Conservation (phyloP, 768 basidiomycete genomes). For the Hemileccinum rubropunctum region DNA sequence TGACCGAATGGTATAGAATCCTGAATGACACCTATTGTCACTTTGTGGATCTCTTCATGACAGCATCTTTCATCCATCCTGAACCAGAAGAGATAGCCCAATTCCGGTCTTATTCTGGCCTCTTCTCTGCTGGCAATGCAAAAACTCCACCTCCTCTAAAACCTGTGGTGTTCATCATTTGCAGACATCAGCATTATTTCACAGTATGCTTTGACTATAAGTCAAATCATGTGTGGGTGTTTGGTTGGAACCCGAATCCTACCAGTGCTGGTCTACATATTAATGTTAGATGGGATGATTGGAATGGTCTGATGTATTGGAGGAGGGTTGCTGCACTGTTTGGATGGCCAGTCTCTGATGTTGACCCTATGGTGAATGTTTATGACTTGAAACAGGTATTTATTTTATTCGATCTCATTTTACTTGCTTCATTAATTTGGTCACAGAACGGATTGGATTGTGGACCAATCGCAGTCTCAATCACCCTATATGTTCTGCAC, state of each 20-base stretch:
- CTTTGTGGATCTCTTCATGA: slow-evolving; percentile 5
- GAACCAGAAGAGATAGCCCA: not conserved
- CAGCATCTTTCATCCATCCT: not conserved
- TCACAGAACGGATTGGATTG: slow-evolving; percentile 7
- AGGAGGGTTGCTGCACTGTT: not conserved
- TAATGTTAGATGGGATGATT: not conserved
- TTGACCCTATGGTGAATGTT: not conserved
- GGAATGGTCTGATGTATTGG: slow-evolving; percentile 1
- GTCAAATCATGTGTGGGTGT: slow-evolving; percentile 2
- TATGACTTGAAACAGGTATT: slow-evolving; percentile 1
- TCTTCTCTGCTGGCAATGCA: not conserved
- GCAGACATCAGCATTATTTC: slow-evolving; percentile 8
- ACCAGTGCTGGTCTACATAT: not conserved
- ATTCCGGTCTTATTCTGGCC: not conserved
- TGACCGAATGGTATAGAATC: not conserved
- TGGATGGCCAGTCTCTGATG: not conserved
- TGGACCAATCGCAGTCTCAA: not conserved
- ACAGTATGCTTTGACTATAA: slow-evolving; percentile 5
- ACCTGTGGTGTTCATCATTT: slow-evolving; percentile 3
- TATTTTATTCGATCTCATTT: not conserved
- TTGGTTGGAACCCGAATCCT: not conserved
- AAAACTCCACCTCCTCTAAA: not conserved
- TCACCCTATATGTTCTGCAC: not conserved
- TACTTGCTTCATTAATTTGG: not conserved
- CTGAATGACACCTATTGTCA: not conserved